These are phyloP conservation scores for Apocynum venetum DNA, from an alignment of 257 asterid genomes.

Conservation along the genomic window DNA sequence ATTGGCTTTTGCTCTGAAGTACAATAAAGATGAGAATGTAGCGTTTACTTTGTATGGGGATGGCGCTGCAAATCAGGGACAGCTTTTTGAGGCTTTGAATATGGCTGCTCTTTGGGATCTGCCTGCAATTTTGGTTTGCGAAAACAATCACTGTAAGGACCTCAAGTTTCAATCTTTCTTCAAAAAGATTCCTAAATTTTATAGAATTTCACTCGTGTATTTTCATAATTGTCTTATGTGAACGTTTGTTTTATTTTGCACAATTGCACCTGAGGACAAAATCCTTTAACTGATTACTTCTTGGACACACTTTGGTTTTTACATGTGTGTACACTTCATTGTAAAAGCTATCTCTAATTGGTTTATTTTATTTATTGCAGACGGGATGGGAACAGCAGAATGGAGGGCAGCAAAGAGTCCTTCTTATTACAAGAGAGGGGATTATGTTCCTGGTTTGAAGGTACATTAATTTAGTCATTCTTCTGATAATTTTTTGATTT, in stretches of 20 bases:
- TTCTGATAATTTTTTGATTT: background rate
- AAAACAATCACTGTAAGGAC: conserved; percentile 90
- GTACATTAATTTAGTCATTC: conserved; percentile 22
- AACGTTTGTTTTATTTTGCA: background rate
- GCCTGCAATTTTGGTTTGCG: conserved; percentile 95
- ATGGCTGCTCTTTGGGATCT: conserved; percentile 98
- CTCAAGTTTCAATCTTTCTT: background rate
- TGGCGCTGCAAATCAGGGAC: conserved; percentile 99
- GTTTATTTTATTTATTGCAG: conserved; percentile 39
- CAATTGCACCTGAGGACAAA: background rate
- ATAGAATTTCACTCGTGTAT: background rate
- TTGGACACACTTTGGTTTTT: background rate
- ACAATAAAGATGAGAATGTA: conserved; percentile 74
- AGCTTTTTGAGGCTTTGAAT: conserved; percentile 91
- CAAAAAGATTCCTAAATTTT: conserved; percentile 8
- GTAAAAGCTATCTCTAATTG: conserved; percentile 12
- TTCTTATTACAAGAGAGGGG: conserved; percentile 96
- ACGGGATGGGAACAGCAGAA: conserved; percentile 99
- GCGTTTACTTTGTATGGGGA: conserved; percentile 86
- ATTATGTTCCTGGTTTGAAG: conserved; percentile 97
- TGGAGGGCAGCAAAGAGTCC: conserved; percentile 99
- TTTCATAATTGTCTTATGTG: background rate
- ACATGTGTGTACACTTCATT: background rate
- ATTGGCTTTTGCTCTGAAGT: conserved; percentile 94
- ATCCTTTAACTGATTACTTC: background rate